phyloP scores from a whole-genome alignment of 768 basidiomycete species.

The Daedaleopsis nitida region DNA sequence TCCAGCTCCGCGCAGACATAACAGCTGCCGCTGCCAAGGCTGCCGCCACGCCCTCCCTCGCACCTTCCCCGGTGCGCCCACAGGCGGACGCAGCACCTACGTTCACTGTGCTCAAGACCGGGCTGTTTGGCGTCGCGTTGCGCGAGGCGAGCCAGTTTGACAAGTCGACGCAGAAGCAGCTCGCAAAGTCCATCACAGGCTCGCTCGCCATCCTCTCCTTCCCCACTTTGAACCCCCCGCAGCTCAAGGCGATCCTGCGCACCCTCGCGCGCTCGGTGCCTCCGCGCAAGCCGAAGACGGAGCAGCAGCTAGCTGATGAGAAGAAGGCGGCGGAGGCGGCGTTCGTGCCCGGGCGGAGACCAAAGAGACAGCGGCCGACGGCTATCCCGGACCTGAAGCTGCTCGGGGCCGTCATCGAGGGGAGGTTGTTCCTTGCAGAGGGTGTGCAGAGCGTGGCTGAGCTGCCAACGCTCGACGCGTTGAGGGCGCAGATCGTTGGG shows the following conservation, averaged over 20 bases:
- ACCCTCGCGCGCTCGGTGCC: conserved; percentile 70
- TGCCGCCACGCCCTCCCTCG: conserved; percentile 36
- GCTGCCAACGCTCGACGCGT: conserved; percentile 74
- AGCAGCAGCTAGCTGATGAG: conserved; percentile 51
- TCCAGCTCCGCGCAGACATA: conserved; percentile 71
- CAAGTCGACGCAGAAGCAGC: conserved; percentile 45
- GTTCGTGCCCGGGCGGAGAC: conserved; percentile 68
- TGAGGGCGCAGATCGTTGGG: conserved; percentile 85
- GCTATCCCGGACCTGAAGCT: conserved; percentile 69
- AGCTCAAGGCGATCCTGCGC: conserved; percentile 65
- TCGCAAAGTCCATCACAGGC: conserved; percentile 60
- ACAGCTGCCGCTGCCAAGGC: conserved; percentile 45
- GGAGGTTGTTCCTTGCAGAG: conserved; percentile 61
- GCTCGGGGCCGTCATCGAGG: conserved; percentile 81
- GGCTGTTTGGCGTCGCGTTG: conserved; percentile 77
- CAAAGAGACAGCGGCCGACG: conserved; percentile 57
- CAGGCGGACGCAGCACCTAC: conserved; percentile 39
- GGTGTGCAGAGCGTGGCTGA: conserved; percentile 65
- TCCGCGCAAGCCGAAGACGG: conserved; percentile 52
- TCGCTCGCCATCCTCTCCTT: conserved; percentile 66
- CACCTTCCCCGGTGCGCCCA: conserved; percentile 35
- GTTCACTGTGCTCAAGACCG: conserved; percentile 73
- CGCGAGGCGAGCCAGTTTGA: conserved; percentile 61
- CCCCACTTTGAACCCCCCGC: conserved; percentile 71
- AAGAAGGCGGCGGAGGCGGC: conserved; percentile 55